Evolutionary conservation across 345 rosid genomes (phyloP).

Genomic region (Rhodamnia argentea): DNA sequence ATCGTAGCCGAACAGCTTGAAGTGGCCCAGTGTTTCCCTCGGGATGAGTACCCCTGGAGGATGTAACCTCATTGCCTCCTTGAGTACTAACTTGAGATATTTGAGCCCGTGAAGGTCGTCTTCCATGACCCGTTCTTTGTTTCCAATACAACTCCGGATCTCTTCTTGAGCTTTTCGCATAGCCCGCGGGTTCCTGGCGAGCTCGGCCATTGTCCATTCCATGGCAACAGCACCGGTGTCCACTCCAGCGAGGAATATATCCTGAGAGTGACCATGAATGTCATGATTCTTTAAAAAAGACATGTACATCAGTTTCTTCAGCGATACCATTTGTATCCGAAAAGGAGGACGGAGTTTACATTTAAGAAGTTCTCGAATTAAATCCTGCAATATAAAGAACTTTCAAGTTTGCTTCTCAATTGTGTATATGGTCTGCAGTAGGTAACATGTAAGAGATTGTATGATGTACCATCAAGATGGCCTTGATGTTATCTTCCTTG

Average conservation of each 20-base stretch:
- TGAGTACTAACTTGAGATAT: constrained; percentile 32
- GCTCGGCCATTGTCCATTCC: constrained; percentile 43
- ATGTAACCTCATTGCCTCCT: constrained; percentile 45
- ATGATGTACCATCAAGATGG: constrained; percentile 1
- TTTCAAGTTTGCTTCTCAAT: not conserved
- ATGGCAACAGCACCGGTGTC: constrained; percentile 9
- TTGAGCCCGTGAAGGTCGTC: constrained; percentile 17
- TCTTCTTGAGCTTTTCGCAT: constrained; percentile 35
- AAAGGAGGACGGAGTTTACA: not conserved
- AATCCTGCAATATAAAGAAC: not conserved
- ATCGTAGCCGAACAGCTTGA: constrained; percentile 19
- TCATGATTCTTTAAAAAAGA: not conserved
- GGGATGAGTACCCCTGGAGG: constrained; percentile 33
- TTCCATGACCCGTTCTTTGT: constrained; percentile 16
- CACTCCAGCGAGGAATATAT: constrained; percentile 25
- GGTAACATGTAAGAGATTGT: not conserved
- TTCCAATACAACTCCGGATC: constrained; percentile 18
- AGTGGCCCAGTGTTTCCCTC: constrained; percentile 32
- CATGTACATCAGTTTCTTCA: not conserved
- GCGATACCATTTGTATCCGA: not conserved
- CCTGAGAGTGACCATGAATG: constrained; percentile 5
- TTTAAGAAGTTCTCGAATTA: not conserved
- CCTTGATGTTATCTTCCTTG: constrained; percentile 4
- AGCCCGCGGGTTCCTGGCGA: constrained; percentile 19
- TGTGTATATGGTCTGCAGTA: not conserved